Evolutionary conservation across 495 filamentous ascomycete genomes (phyloP), one percentile per base, ranked within the genome.

Genomic region (Cercophora scortea): DNA sequence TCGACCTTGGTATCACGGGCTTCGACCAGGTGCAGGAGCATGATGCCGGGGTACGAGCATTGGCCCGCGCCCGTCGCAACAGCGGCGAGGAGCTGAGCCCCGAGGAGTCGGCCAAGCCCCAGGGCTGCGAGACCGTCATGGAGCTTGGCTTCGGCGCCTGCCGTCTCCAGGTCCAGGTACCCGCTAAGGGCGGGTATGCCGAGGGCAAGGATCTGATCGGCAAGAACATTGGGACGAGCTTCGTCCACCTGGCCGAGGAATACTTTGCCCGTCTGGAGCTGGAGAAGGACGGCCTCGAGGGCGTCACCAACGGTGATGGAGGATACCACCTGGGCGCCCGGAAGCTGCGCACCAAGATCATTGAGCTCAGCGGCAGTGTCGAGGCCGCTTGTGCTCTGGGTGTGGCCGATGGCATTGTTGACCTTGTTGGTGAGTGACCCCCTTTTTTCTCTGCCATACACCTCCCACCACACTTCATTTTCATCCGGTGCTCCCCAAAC

Each of bases 321-420:
- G 16, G 57, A 41, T 36, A 44, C 42, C 60, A 68, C 45, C 53
- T 55, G 8, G 51, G 54, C 54, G 61, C 69, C 63, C 52, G 72
- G 32, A 79, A 82, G 64, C 63, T 89, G 60, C 78, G 67, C 58
- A 92, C 94, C 6, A 88, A 88, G 60, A 93, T 98, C 57, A 89
- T 93, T 61, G 90, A 90, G 63, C 79, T 96, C 45, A 89, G 92
- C 50, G 93, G 94, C 2, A 96, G 92, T 73, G 93, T 97, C 19
- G 93, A 98, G 71, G 90, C 92, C 44, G 91, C 94, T 44, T 97
- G 92, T 67, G 90, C 93, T 48, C 76, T 98, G 51, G 94, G 93
- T 44, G 90, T 96, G 36, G 93, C 93, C 16, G 90, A 97, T 67
- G 93, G 93, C 35, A 94, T 98, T 67, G 90, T 98, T 19, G 94